Evolutionary conservation across 495 filamentous ascomycete genomes (phyloP), one percentile per base, ranked within the genome.

Genomic region (Extremus antarcticus): DNA sequence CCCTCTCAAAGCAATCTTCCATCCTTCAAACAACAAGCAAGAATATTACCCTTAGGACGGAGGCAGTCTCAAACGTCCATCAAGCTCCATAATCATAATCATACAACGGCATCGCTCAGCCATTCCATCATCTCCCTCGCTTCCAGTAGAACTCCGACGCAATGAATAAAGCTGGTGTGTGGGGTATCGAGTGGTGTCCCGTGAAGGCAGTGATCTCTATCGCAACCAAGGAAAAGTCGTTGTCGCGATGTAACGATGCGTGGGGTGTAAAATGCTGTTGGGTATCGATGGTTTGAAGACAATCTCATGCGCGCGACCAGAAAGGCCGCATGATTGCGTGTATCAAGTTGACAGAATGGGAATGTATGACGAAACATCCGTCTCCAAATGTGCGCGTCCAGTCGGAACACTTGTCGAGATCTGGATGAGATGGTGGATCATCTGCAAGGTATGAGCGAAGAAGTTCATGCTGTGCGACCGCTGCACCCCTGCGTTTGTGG

Each of bases 211-310:
- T 17, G 41, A 45, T 35, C 29, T 45, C 4, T 7, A 8, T 35
- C 15, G 41, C 19, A 45, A 9, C 41, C 16, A 45, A 45, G 19
- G 41, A 45, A 45, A 53, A 25, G 43, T 47, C 15, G 11, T 16
- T 47, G 23, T 47, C 45, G 32, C 50, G 24, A n/a, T 8, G 25
- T 51, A 25, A 29, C 21, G 2, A 4, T 41, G 50, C 29, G 13
- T 35, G 13, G 29, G 7, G 29, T 35, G 29, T 13, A 7, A 13
- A 35, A 35, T 35, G 29, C 13, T 4, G 29, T 35, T 45, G 41
- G 41, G 41, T 46, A 53, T 45, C 39, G 22, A 53, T 53, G 51
- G 38, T 53, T n/a, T n/a, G n/a, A n/a, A n/a, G n/a, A n/a, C n/a
- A n/a, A n/a, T n/a, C n/a, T n/a, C n/a, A n/a, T n/a, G n/a, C n/a